Evolutionary conservation across 176 grass and related monocot genomes (phyloP), one percentile per base, ranked within the genome.

Genomic region (Zea luxurians): DNA sequence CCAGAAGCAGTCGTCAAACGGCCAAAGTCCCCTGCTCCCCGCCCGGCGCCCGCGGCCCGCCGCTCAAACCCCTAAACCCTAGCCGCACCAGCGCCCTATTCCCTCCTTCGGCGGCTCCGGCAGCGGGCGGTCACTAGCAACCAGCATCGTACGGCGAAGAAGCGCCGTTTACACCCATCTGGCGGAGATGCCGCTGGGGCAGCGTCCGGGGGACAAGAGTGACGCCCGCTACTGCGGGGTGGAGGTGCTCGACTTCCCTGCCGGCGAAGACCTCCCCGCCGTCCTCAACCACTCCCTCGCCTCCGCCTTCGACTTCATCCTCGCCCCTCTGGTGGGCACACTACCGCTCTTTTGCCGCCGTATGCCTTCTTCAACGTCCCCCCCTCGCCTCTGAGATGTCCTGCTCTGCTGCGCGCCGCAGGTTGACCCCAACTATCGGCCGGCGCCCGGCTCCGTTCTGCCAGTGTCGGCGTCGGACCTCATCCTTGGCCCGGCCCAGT

Each of bases 221-320:
- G 94, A 97, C 64, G 94, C 94, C 54, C 89, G 94, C 64, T 97
- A 94, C 91, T 92, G 95, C 85, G 91, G 95, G 74, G 80, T 97
- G 63, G 95, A 97, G 89, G 80, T 93, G 69, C 82, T 88, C 71
- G 91, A 91, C 16, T 94, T 94, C 80, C 81, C 81, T 48, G 40
- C 76, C 58, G 84, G 87, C 57, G 78, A 89, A n/a, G 83, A 89
- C 53, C 88, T 97, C 80, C 94, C 94, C 48, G 82, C 71, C 34
- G 82, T 92, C 47, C 91, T 97, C 70, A 74, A 55, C 73, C 75
- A 91, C 65, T 88, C 81, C 70, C 83, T 97, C 77, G 86, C 91
- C 57, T 90, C 87, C 61, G 80, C 60, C 70, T 94, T 97, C 87
- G 95, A 97, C 73, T 97, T 97, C 78, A 68, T 95, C 67, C 81